phyloP scores from a whole-genome alignment of 208 protist genomes.

The Crithidia brevicula region DNA sequence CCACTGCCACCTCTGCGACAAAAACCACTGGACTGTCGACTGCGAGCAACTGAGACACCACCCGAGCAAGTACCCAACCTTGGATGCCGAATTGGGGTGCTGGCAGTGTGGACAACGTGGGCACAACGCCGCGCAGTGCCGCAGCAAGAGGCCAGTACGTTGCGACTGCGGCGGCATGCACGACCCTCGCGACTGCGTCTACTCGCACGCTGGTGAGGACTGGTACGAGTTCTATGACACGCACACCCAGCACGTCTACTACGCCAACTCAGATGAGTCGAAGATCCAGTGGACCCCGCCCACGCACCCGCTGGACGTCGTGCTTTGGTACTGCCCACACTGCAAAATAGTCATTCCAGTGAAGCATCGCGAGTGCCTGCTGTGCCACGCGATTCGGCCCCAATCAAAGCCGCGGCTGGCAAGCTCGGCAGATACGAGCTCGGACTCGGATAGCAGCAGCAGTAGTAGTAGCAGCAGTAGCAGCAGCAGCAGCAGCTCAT shows the following conservation, averaged over 20 bases:
- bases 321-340: slow-evolving; percentile 80
- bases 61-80: slow-evolving; percentile 61
- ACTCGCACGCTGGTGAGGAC: slow-evolving; percentile 73
- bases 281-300: slow-evolving; percentile 74
- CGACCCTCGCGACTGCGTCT: slow-evolving; percentile 79
- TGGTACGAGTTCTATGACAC: slow-evolving; percentile 90
- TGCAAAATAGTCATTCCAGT: slow-evolving; percentile 69
- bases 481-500: slow-evolving; percentile 22
- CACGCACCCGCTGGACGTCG: slow-evolving; percentile 71
- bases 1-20: slow-evolving; percentile 81
- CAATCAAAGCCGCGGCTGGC: slow-evolving; percentile 35
- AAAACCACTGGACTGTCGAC: slow-evolving; percentile 83
- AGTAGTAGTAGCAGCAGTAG: slow-evolving; percentile 22
- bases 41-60: slow-evolving; percentile 55
- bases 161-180: slow-evolving; percentile 86
- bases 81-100: slow-evolving; percentile 69
- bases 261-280: slow-evolving; percentile 70
- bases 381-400: slow-evolving; percentile 66
- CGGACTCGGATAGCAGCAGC: slow-evolving; percentile 21
- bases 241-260: slow-evolving; percentile 66
- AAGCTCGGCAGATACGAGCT: slow-evolving; percentile 24
- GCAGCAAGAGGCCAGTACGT: slow-evolving; percentile 65
- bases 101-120: slow-evolving; percentile 79
- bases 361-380: slow-evolving; percentile 76
- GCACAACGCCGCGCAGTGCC: slow-evolving; percentile 67